Base-by-base conservation (phyloP, 108 stramenopile genomes). In the Cylindrotheca fusiformis region DNA sequence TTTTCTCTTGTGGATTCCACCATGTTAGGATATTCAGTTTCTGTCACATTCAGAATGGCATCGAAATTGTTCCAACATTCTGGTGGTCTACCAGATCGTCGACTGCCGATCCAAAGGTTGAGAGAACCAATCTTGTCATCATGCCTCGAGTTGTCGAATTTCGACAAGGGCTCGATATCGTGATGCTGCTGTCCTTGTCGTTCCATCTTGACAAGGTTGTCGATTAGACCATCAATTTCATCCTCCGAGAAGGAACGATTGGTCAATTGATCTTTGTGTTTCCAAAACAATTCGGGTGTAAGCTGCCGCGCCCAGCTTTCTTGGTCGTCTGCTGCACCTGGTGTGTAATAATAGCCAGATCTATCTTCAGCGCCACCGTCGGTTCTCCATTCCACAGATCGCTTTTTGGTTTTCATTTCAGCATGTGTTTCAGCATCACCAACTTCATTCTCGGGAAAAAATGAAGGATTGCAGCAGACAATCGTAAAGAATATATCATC, bases 241-340 rank as follows among this genome's bases (percentile, higher is more conserved):
- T 84, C 76, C 12, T 87, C 86, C 23, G 55, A 30, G 12, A 67
- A 24, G 29, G 24, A 17, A 0, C 58, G 32, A 19, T 59, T 46
- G 19, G 54, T 2, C 2, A 75, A 47, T 31, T 36, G 36, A 4
- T 72, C 51, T 0, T 60, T 48, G 31, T 88, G 41, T 27, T 49
- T 55, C 90, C 90, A 88, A 66, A 88, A 88, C 21, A 82, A 14
- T 3, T 72, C 47, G 32, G 81, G 78, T 6, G 90, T 83, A 29
- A 88, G 28, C 5, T 68, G 51, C 8, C 77, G 55, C 23, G 84
- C 69, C 87, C 87, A 91, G 19, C 81, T 63, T 33, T 84, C 87
- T 32, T 91, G 78, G 53, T 91, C 90, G 60, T 91, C 90, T 24
- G 84, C 89, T 28, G 83, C 81, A 33, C 89, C 89, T 30, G 84